Evolutionary conservation across 805 yeast species (phyloP), one percentile per base, ranked within the genome.

Genomic region (Blastobotrys mokoenaii): DNA sequence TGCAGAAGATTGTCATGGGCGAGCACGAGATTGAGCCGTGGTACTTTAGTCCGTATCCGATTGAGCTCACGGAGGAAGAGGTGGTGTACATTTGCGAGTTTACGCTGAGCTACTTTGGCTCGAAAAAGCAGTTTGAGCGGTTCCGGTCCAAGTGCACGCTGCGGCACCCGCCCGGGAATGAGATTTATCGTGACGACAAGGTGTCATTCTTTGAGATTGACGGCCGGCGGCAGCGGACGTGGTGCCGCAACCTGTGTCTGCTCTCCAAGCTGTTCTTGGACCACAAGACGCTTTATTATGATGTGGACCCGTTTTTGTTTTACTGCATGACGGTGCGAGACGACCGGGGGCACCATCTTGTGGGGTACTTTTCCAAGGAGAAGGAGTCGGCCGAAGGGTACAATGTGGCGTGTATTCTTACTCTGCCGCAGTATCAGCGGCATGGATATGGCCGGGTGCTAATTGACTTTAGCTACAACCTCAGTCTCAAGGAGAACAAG

Each of bases 111-210:
- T 93, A 86, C 65, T 93, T 86, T 66, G 93, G 95, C 3, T 84
- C 95, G 0, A 71, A 74, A 50, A 86, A 84, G 58, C 97, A 89
- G 65, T 93, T 90, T 66, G 94, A 93, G 66, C 71, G 99, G 51
- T 93, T 87, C 67, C 73, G 97, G 58, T 63, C 77, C 22, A 93
- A 93, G 60, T 84, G 94, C 61, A 82, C 94, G 1, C 71, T 93
- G 66, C 79, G 82, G 60, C 97, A 90, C 59, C 99, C 99, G 1
- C 99, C 99, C 0, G 99, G 99, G 0, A 93, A 93, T 66, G 98
- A 93, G 60, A 89, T 93, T 17, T 93, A 93, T 63, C 71, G 98
- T 41, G 97, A 93, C 63, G 89, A 83, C 41, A 79, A 82, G 55
- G 90, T 93, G 34, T 85, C 96, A 14, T 93, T 93, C 61, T 93